Evolutionary conservation across 306 rosid genomes (phyloP), one percentile per base, ranked within the genome.

Genomic region (Calophaca sinica): DNA sequence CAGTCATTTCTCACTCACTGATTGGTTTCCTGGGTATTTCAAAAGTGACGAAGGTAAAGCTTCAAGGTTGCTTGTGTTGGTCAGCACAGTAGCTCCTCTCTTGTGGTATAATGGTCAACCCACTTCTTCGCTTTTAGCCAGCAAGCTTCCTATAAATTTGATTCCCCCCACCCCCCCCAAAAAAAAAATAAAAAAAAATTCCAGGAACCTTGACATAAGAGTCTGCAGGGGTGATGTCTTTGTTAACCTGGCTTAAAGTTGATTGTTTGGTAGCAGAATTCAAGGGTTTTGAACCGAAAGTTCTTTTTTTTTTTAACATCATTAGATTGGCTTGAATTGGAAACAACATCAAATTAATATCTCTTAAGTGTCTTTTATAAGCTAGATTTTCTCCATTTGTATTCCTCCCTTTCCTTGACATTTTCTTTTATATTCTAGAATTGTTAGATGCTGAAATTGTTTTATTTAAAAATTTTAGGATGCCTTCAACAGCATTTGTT

Each of bases 351-450:
- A 39, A 53, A 26, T 38, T 54, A 49, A 20, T 52, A 7, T 36
- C 51, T 41, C 35, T 51, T 20, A 20, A 65, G 38, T 54, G 46
- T 49, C 57, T 44, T 63, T 44, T 36, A 53, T 54, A 10, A 31
- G 68, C 26, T 66, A 57, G 42, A 61, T 70, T 70, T 78, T 29
- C 2, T 2, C 50, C 26, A 11, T 31, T 33, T 51, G 35, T 11
- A 44, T 66, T 45, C 67, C 41, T 31, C 67, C 57, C 57, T 41
- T 20, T 65, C 13, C 53, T 57, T 59, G 13, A 50, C 36, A 2
- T 76, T 31, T 65, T 29, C 45, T 11, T 67, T 41, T 62, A 9
- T 63, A 58, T 20, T 62, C 45, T 61, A 48, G 78, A 81, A 41
- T 62, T 48, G 48, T 50, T 72, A 31, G 55, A 50, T 64, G 62